Conservation (phyloP, 768 basidiomycete genomes). For the Polyporus arcularius region DNA sequence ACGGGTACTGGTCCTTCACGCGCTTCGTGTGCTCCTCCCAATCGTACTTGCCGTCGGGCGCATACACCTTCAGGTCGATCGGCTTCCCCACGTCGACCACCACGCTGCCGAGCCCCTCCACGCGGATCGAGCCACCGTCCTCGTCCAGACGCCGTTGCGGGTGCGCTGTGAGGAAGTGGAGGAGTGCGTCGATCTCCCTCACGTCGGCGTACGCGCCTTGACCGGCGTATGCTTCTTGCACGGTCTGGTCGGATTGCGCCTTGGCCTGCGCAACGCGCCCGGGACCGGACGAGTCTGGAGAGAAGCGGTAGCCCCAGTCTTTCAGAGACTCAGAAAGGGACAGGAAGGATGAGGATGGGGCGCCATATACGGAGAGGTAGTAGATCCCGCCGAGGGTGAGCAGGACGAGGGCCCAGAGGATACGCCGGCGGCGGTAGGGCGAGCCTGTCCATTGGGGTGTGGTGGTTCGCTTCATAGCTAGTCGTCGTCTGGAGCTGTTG, state of each 20-base stretch:
- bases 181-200: slow-evolving; percentile 70
- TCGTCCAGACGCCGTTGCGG: slow-evolving; percentile 41
- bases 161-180: slow-evolving; percentile 61
- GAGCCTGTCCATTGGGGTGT: slow-evolving; percentile 16
- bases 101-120: slow-evolving; percentile 30
- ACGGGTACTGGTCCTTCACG: slow-evolving; percentile 54
- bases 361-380: slow-evolving; percentile 45
- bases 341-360: slow-evolving; percentile 40
- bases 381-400: slow-evolving; percentile 41
- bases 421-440: slow-evolving; percentile 42
- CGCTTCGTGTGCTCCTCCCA: slow-evolving; percentile 45
- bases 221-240: slow-evolving; percentile 12
- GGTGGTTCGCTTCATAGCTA: background rate
- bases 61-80: slow-evolving; percentile 56
- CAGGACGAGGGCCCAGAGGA: slow-evolving; percentile 42
- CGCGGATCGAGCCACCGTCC: slow-evolving; percentile 21
- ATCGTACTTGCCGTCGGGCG: slow-evolving; percentile 44
- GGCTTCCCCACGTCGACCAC: slow-evolving; percentile 49
- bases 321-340: slow-evolving; percentile 32
- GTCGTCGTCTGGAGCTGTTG: background rate
- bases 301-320: slow-evolving; percentile 29
- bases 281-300: slow-evolving; percentile 38
- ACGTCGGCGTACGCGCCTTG: slow-evolving; percentile 22
- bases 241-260: slow-evolving; percentile 1
- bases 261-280: slow-evolving; percentile 33